These are phyloP conservation scores for Marchantia polymorpha DNA, from an alignment of 225 moss, liverwort and hornwort genomes.

Conservation along the genomic window DNA sequence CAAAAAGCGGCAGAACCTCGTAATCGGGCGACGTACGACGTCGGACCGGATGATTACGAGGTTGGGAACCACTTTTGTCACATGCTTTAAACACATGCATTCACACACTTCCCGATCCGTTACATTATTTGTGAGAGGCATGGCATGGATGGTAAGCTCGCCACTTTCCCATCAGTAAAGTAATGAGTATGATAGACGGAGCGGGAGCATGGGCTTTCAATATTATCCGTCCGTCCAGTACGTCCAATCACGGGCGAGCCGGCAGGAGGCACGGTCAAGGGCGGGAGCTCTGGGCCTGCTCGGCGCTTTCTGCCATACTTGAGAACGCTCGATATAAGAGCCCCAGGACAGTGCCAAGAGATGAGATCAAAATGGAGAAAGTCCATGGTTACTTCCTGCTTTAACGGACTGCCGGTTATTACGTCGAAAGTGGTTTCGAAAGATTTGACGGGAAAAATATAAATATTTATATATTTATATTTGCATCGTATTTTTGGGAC, in stretches of 20 bases:
- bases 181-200: background rate
- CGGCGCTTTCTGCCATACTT: background rate
- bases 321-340: background rate
- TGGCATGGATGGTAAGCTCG: background rate
- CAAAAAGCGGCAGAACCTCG: too few relatives aligned
- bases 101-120: background rate
- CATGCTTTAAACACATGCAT: too few relatives aligned
- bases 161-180: background rate
- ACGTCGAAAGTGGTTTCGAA: background rate
- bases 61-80: too few relatives aligned
- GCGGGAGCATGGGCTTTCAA: background rate
- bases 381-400: background rate
- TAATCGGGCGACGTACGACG: too few relatives aligned
- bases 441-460: background rate
- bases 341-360: background rate
- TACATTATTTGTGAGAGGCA: background rate
- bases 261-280: slow-evolving; percentile 1
- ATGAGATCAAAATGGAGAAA: background rate
- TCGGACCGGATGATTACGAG: too few relatives aligned
- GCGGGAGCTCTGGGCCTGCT: background rate
- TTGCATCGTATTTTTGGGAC: background rate
- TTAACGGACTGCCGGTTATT: background rate
- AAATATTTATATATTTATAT: background rate
- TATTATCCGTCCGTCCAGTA: background rate
- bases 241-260: background rate